These are phyloP conservation scores for Fusarium sp. DNA, from an alignment of 2,329 filamentous ascomycete genomes.

Conservation along the genomic window DNA sequence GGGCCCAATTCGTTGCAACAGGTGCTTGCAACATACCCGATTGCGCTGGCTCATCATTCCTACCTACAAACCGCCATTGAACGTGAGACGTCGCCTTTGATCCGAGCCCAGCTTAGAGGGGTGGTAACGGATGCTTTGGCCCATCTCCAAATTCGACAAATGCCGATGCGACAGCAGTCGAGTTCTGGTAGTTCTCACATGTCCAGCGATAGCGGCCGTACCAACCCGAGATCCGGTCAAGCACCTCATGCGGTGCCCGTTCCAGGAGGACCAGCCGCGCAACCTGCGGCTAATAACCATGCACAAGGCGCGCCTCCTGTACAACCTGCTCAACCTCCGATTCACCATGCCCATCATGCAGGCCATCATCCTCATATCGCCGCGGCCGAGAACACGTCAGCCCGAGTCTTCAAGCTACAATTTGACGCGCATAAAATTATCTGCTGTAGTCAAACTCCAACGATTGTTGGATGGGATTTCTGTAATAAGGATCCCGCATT, in stretches of 20 bases:
- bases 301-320: constrained; percentile 36
- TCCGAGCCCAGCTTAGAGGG: constrained; percentile 59
- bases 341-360: constrained; percentile 3
- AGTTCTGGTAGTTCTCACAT: constrained; percentile 6
- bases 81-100: constrained; percentile 57
- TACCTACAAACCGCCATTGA: constrained; percentile 63
- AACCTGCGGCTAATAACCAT: constrained; percentile 25
- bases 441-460: constrained; percentile 89
- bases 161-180: constrained; percentile 38
- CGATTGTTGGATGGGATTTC: constrained; percentile 98
- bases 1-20: constrained; percentile 59
- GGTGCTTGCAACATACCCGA: constrained; percentile 57
- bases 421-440: constrained; percentile 94
- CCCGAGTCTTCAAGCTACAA: constrained; percentile 92
- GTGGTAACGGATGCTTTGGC: constrained; percentile 58
- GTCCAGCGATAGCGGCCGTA: constrained; percentile 3
- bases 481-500: constrained; percentile 85
- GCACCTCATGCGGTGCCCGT: neutral
- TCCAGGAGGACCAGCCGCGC: constrained; percentile 2
- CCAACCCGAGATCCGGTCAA: constrained; percentile 5
- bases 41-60: constrained; percentile 57
- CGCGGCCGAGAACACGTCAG: constrained; percentile 57
- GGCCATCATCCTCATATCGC: constrained; percentile 56
- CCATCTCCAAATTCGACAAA: constrained; percentile 56
- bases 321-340: constrained; percentile 14